Conservation (phyloP, 169 alveolate genomes). For the Eimeria zaria region DNA sequence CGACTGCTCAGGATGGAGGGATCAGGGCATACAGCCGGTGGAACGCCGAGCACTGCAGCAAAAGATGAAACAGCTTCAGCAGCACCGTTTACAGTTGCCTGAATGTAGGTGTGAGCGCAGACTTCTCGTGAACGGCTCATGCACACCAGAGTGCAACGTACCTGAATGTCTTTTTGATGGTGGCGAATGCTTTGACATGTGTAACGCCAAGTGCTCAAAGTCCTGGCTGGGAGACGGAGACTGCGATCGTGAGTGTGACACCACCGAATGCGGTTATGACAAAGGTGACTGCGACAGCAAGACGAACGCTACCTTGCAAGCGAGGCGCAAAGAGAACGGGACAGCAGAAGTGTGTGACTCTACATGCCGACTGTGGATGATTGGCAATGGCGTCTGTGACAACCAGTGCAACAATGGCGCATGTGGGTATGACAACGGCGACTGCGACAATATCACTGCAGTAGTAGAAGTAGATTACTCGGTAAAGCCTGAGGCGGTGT, state of each 20-base stretch:
- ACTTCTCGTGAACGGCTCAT: conserved; percentile 89
- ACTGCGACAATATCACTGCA: conserved; percentile 87
- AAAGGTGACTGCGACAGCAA: conserved; percentile 88
- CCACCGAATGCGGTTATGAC: conserved; percentile 87
- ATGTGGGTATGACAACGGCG: conserved; percentile 88
- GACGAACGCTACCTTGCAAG: conserved; percentile 31
- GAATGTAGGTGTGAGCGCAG: conserved; percentile 86
- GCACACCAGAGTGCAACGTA: conserved; percentile 89
- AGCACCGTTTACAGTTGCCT: conserved; percentile 82
- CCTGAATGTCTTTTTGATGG: conserved; percentile 89
- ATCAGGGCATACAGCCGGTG: conserved; percentile 29
- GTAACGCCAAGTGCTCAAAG: conserved; percentile 88
- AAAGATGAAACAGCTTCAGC: conserved; percentile 33
- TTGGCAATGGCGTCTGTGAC: conserved; percentile 89
- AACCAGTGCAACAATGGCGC: conserved; percentile 85
- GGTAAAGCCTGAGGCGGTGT: conserved; percentile 86
- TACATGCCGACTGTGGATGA: conserved; percentile 88
- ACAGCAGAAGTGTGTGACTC: conserved; percentile 76
- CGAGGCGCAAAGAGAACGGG: neutral
- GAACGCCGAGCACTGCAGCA: conserved; percentile 61
- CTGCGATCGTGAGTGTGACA: conserved; percentile 89
- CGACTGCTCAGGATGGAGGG: conserved; percentile 87
- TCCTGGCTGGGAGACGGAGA: conserved; percentile 90
- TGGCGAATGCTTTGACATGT: conserved; percentile 87
- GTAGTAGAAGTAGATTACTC: conserved; percentile 87